A percentile compares a stretch with the other conserved stretches of the same genome.
phyloP scores from a whole-genome alignment of 2,329 filamentous ascomycete species.

The Ophiognomonia clavigignenti-juglandacearum region DNA sequence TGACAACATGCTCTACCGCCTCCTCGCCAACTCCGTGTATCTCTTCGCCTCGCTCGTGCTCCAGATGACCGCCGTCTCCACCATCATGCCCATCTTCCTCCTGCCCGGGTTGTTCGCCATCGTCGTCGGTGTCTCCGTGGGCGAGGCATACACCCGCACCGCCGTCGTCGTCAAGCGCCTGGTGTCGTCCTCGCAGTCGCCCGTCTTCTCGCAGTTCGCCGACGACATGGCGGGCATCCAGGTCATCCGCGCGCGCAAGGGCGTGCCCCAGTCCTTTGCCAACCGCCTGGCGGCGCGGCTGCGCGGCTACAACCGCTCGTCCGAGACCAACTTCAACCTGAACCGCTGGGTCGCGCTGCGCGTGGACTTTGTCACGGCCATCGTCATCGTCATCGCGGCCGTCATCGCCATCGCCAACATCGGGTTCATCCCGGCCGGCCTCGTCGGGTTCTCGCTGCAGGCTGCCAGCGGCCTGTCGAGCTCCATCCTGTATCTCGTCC shows the following conservation, averaged over 20 bases:
- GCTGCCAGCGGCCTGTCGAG: conserved; percentile 51
- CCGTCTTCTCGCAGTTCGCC: conserved; percentile 52
- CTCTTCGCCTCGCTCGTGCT: conserved; percentile 29
- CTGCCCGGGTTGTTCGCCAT: conserved; percentile 35
- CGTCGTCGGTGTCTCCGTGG: conserved; percentile 31
- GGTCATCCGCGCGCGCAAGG: conserved; percentile 42
- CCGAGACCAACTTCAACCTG: conserved; percentile 48
- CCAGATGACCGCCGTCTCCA: conserved; percentile 33
- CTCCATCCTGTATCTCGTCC: conserved; percentile 47
- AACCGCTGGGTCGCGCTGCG: conserved; percentile 55
- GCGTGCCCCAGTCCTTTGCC: conserved; percentile 43
- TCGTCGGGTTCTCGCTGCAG: conserved; percentile 52
- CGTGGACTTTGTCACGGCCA: conserved; percentile 48
- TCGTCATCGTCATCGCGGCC: conserved; percentile 47
- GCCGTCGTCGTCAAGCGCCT: conserved; percentile 37
- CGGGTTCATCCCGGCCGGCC: conserved; percentile 41
- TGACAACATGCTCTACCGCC: conserved; percentile 41
- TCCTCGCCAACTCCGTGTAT: conserved; percentile 40
- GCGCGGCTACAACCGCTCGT: conserved; percentile 39
- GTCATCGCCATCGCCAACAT: conserved; percentile 46
- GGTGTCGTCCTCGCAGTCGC: conserved; percentile 38
- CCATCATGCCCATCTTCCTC: conserved; percentile 39
- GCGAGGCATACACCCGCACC: conserved; percentile 41
- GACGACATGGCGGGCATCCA: conserved; percentile 26
- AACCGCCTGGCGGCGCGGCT: conserved; percentile 46